A percentile compares a stretch with the other conserved stretches of the same genome.
Evolutionary conservation across 1,139 yeast species (phyloP).

Genomic region (Spencermartinsiella ligniputridi): DNA sequence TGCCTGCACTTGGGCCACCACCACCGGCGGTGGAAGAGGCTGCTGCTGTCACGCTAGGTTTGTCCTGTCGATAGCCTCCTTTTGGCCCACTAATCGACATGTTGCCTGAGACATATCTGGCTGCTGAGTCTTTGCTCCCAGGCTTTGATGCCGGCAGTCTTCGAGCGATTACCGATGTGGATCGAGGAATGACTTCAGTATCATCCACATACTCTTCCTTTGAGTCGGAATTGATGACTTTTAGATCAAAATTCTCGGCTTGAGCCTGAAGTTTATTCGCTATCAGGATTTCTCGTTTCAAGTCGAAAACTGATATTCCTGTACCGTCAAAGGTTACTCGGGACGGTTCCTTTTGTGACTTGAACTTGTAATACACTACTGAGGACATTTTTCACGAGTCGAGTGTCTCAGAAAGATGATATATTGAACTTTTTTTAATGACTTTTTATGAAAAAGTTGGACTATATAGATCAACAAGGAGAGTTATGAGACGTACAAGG

Average conservation of each 20-base stretch:
- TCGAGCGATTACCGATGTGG: constrained; percentile 76
- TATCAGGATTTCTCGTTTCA: constrained; percentile 81
- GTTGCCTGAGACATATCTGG: constrained; percentile 74
- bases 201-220: constrained; percentile 86
- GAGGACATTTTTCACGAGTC: constrained; percentile 88
- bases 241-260: constrained; percentile 67
- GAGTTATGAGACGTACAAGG: no score
- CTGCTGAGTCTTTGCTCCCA: constrained; percentile 48
- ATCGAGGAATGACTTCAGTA: constrained; percentile 74
- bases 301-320: constrained; percentile 89
- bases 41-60: constrained; percentile 21
- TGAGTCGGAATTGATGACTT: constrained; percentile 71
- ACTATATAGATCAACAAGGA: no score
- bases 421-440: no score
- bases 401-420: no score
- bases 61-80: constrained; percentile 29
- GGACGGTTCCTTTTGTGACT: constrained; percentile 77
- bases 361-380: constrained; percentile 80
- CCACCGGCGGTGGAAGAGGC: constrained; percentile 23
- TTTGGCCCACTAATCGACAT: constrained; percentile 24
- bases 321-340: constrained; percentile 92
- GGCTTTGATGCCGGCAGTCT: constrained; percentile 68
- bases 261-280: constrained; percentile 83
- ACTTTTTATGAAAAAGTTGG: no score
- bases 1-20: constrained; percentile 31